phyloP scores from a whole-genome alignment of 2,329 filamentous ascomycete genomes.

The Arthrobotrys conoides region DNA sequence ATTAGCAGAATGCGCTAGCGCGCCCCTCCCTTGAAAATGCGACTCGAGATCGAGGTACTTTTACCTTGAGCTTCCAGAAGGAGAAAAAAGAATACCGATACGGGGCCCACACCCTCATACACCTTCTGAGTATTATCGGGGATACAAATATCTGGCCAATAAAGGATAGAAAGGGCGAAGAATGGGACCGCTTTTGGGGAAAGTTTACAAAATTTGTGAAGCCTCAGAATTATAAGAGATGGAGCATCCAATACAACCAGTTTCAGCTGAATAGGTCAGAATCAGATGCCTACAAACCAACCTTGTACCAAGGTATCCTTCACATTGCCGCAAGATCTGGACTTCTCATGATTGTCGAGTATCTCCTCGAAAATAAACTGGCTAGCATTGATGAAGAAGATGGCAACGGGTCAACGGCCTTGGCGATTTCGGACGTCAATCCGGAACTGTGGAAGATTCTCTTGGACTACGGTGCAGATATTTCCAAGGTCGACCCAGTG shows the following conservation, averaged over 20 bases:
- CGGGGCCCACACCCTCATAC: background rate
- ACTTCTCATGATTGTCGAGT: conserved; percentile 15
- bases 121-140: background rate
- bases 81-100: conserved; percentile 8
- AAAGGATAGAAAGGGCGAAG: conserved; percentile 11
- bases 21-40: background rate
- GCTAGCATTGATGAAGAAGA: conserved; percentile 22
- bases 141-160: conserved; percentile 17
- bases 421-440: conserved; percentile 3
- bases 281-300: conserved; percentile 21
- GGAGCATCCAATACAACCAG: conserved; percentile 32
- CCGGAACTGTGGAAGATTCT: conserved; percentile 23
- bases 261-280: conserved; percentile 16
- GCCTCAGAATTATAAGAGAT: conserved; percentile 13
- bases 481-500: background rate
- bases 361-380: conserved; percentile 21
- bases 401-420: conserved; percentile 24
- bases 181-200: conserved; percentile 28
- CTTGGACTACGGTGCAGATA: background rate
- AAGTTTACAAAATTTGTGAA: conserved; percentile 23
- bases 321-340: conserved; percentile 6
- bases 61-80: background rate
- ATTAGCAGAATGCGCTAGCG: background rate
- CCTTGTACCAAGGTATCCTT: conserved; percentile 19
- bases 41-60: background rate